Percentiles rank a stretch among this genome's conserved stretches.
phyloP scores from a whole-genome alignment of 257 asterid genomes.

The Oldenlandia corymbosa region DNA sequence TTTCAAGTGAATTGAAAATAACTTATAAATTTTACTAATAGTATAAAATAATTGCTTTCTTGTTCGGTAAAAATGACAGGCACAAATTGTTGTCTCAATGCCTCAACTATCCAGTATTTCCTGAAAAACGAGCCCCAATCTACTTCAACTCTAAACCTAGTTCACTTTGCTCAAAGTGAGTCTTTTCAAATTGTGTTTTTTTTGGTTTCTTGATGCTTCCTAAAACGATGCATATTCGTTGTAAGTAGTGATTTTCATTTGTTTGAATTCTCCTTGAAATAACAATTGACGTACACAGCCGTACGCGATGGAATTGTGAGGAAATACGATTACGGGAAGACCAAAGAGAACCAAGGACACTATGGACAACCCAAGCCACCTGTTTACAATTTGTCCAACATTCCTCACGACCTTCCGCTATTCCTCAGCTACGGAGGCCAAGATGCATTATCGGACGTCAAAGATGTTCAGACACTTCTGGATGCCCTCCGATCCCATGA shows the following conservation, averaged over 20 bases:
- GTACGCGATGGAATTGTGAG: constrained; percentile 54
- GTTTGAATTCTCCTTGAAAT: no score
- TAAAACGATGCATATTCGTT: no score
- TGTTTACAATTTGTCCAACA: constrained; percentile 43
- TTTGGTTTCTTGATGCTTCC: no score
- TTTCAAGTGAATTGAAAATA: no score
- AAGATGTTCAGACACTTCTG: constrained; percentile 57
- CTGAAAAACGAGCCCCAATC: constrained; percentile 74
- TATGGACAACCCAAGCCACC: constrained; percentile 65
- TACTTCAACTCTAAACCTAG: constrained; percentile 69
- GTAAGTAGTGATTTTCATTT: no score
- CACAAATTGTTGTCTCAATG: constrained; percentile 68
- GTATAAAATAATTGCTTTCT: no score
- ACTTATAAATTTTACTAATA: no score
- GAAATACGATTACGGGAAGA: constrained; percentile 62
- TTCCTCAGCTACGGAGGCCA: constrained; percentile 80
- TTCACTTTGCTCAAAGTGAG: constrained; percentile 89
- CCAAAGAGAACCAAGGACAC: constrained; percentile 41
- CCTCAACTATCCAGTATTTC: constrained; percentile 52
- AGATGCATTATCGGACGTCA: constrained; percentile 65
- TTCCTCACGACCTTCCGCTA: constrained; percentile 66
- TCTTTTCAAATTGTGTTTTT: no score
- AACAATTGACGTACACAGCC: no score
- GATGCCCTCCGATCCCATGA: constrained; percentile 52
- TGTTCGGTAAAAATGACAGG: constrained; percentile 30